These are phyloP conservation scores for Klebsormidium nitens DNA, from an alignment of 139 green algal genomes.

Conservation along the genomic window DNA sequence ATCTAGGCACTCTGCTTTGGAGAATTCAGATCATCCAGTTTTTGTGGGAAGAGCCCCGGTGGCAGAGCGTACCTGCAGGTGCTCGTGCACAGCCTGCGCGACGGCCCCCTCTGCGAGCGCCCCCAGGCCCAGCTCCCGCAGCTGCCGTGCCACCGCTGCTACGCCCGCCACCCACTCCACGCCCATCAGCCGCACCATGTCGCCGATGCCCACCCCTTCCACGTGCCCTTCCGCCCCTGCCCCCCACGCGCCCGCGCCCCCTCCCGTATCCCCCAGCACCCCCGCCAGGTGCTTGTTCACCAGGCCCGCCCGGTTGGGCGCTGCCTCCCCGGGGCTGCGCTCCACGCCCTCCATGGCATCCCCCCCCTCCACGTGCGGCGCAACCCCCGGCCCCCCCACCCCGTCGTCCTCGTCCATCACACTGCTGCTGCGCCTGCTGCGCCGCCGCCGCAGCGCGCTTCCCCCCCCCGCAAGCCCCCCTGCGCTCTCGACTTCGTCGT, in stretches of 20 bases:
- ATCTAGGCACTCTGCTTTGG: not conserved
- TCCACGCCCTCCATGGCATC: slow-evolving; percentile 14
- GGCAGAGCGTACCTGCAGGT: slow-evolving; percentile 12
- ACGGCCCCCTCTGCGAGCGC: slow-evolving; percentile 12
- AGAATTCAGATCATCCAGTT: not conserved
- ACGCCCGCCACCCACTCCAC: slow-evolving; percentile 4
- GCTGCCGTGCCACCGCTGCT: not conserved
- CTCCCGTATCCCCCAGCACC: no score
- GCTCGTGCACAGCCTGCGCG: not conserved
- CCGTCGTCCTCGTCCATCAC: no score
- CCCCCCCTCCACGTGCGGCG: no score
- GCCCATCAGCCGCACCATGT: no score
- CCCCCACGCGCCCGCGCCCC: not conserved
- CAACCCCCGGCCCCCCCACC: no score
- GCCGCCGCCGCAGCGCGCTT: no score
- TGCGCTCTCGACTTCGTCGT: no score
- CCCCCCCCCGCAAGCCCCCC: no score
- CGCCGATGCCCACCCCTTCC: not conserved
- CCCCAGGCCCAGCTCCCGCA: slow-evolving; percentile 10
- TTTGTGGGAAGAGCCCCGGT: not conserved
- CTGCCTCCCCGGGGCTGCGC: no score
- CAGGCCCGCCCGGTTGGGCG: no score
- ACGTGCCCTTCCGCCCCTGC: not conserved
- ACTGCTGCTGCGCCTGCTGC: no score
- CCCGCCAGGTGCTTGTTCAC: no score